Evolutionary conservation across 495 filamentous ascomycete species (phyloP).

Genomic region (Neurospora cerealis): DNA sequence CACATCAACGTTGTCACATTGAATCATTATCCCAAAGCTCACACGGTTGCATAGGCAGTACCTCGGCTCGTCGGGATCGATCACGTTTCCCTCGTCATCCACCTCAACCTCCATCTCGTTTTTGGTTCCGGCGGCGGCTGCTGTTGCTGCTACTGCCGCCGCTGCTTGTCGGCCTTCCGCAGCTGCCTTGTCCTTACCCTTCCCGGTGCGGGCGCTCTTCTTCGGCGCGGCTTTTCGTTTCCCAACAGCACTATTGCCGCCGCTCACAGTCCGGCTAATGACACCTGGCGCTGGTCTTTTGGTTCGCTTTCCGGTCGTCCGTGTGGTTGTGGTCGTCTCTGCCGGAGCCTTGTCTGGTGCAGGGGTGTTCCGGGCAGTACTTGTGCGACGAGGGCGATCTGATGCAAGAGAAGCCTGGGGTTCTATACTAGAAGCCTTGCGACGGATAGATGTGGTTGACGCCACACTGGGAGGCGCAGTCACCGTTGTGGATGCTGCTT

Average conservation of each 20-base stretch:
- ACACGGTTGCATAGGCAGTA: conserved; percentile 91
- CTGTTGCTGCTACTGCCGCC: conserved; percentile 24
- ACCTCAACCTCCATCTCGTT: conserved; percentile 37
- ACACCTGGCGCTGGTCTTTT: conserved; percentile 72
- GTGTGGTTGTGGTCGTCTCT: not conserved
- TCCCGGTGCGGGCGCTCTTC: conserved; percentile 28
- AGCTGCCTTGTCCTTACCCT: not conserved
- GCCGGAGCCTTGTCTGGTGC: conserved; percentile 28
- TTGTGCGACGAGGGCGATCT: conserved; percentile 45
- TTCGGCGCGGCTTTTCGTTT: conserved; percentile 69
- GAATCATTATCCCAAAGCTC: conserved; percentile 90
- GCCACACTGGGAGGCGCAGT: conserved; percentile 2
- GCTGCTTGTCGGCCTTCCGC: conserved; percentile 37
- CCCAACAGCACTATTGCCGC: conserved; percentile 62
- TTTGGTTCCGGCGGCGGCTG: not conserved
- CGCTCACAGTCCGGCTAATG: conserved; percentile 58
- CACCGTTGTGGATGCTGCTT: not conserved
- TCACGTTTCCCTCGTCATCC: conserved; percentile 60
- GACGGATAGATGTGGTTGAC: conserved; percentile 26
- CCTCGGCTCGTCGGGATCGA: conserved; percentile 76
- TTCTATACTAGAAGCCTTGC: conserved; percentile 41
- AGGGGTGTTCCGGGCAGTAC: conserved; percentile 48
- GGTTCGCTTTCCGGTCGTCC: conserved; percentile 23
- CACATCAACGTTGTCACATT: conserved; percentile 85
- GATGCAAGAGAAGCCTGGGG: conserved; percentile 34